phyloP scores from a whole-genome alignment of 2,329 filamentous ascomycete genomes.

The Xylariales sp. region DNA sequence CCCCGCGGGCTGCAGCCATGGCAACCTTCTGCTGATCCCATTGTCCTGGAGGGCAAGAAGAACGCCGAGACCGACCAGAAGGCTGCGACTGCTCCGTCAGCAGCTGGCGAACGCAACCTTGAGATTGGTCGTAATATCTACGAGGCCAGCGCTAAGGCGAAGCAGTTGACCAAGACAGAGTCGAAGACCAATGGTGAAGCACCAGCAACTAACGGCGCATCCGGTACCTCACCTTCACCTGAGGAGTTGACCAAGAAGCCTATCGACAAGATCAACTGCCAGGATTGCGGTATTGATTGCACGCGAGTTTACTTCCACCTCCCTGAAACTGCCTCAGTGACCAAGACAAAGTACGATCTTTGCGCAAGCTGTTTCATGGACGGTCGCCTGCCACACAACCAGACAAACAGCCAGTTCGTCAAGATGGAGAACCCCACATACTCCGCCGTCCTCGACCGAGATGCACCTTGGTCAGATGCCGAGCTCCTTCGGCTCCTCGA shows the following conservation, averaged over 20 bases:
- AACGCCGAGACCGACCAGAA: conserved; percentile 68
- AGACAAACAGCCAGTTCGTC: conserved; percentile 75
- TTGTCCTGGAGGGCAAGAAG: conserved; percentile 57
- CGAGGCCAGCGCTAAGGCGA: conserved; percentile 78
- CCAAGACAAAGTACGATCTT: conserved; percentile 75
- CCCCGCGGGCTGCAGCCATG: conserved; percentile 91
- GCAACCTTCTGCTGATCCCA: conserved; percentile 80
- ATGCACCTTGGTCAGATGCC: conserved; percentile 86
- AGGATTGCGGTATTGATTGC: conserved; percentile 90
- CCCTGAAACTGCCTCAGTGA: conserved; percentile 48
- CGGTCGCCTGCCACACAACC: conserved; percentile 74
- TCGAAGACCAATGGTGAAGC: conserved; percentile 74
- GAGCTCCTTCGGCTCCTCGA: conserved; percentile 88
- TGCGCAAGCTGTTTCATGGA: conserved; percentile 90
- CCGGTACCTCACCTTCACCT: conserved; percentile 31
- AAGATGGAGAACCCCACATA: conserved; percentile 88
- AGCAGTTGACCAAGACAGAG: conserved; percentile 65
- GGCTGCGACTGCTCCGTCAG: conserved; percentile 58
- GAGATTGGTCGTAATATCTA: conserved; percentile 94
- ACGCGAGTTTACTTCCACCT: conserved; percentile 60
- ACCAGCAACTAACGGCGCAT: conserved; percentile 60
- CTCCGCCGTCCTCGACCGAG: conserved; percentile 71
- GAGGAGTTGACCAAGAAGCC: conserved; percentile 64
- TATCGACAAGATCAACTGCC: conserved; percentile 72
- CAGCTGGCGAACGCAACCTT: conserved; percentile 83